Percentiles rank a stretch among this genome's conserved stretches.
These are phyloP conservation scores for Aspergillus sp. DNA, from an alignment of 2,329 filamentous ascomycete genomes.

Conservation along the genomic window DNA sequence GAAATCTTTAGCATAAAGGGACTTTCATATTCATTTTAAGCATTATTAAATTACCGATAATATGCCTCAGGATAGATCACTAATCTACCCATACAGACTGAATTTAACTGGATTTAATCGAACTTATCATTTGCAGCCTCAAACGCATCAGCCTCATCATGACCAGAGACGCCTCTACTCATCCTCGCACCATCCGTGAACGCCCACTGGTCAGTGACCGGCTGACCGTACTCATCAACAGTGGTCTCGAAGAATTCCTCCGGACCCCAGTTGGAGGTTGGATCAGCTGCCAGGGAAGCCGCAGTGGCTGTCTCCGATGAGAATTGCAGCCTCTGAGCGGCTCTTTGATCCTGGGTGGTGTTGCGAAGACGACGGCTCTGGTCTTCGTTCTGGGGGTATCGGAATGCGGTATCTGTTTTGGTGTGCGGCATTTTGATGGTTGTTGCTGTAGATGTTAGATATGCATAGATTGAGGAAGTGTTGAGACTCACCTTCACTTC, in stretches of 20 bases:
- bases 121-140: background rate
- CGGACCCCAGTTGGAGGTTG: background rate
- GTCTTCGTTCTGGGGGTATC: background rate
- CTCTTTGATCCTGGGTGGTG: constrained; percentile 1
- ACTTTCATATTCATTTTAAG: no score
- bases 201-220: background rate
- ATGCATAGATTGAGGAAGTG: no score
- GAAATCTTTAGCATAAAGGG: no score
- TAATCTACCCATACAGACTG: no score
- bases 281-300: background rate
- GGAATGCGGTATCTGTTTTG: background rate
- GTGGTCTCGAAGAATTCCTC: constrained; percentile 3
- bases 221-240: background rate
- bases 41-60: no score
- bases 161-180: background rate
- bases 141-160: constrained; percentile 1
- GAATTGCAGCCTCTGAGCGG: background rate
- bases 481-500: no score
- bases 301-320: background rate
- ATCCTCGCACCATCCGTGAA: constrained; percentile 2
- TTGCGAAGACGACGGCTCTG: background rate
- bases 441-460: background rate
- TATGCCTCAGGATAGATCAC: no score
- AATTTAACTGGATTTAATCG: background rate
- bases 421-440: background rate